Evolutionary conservation across 2,329 filamentous ascomycete genomes (phyloP).

Genomic region (Ramularia endophylla): DNA sequence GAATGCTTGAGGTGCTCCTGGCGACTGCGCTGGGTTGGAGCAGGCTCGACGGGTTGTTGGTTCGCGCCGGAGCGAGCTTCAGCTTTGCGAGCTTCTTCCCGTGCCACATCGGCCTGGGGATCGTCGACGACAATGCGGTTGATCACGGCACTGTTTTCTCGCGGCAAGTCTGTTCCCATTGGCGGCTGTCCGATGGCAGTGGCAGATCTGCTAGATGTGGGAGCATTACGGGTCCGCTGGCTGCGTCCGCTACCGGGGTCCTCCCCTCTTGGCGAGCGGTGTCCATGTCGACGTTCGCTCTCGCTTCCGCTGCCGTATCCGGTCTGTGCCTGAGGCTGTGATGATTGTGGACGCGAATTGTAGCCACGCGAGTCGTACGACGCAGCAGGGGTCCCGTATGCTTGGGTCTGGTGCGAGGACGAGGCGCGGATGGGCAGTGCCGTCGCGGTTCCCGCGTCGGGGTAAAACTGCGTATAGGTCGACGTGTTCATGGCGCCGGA

Average conservation of each 20-base stretch:
- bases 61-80: constrained; percentile 51
- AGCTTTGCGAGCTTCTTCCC: constrained; percentile 63
- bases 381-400: constrained; percentile 17
- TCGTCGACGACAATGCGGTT: constrained; percentile 72
- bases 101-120: constrained; percentile 65
- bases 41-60: constrained; percentile 36
- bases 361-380: constrained; percentile 23
- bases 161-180: constrained; percentile 50
- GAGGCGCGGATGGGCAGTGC: constrained; percentile 24
- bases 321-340: constrained; percentile 28
- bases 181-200: constrained; percentile 50
- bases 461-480: constrained; percentile 65
- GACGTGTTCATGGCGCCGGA: constrained; percentile 61
- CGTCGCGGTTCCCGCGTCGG: constrained; percentile 19
- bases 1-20: constrained; percentile 53
- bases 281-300: constrained; percentile 33
- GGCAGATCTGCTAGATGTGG: constrained; percentile 40
- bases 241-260: constrained; percentile 39
- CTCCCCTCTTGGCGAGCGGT: constrained; percentile 41
- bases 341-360: constrained; percentile 22
- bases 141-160: constrained; percentile 73
- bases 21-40: constrained; percentile 38
- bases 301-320: constrained; percentile 38
- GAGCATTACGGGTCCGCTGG: constrained; percentile 31
- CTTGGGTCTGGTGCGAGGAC: constrained; percentile 13